Percentiles rank a stretch among this genome's conserved stretches.
phyloP scores from a whole-genome alignment of 2,329 filamentous ascomycete genomes.

The Arthrocladium fulminans region DNA sequence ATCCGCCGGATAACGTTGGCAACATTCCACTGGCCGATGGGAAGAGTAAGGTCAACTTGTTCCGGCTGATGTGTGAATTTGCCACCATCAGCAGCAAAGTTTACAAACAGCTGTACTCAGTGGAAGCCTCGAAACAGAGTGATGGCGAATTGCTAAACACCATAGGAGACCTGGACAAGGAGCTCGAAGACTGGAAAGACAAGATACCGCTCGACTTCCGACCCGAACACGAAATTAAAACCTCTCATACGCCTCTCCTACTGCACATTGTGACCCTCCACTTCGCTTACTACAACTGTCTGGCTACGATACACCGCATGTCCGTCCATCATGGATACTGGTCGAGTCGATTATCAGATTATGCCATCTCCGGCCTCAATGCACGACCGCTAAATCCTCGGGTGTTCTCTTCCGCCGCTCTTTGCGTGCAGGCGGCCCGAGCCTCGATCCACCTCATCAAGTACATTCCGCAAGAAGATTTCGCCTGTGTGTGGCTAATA shows the following conservation, averaged over 20 bases:
- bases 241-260: conserved; percentile 84
- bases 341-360: conserved; percentile 91
- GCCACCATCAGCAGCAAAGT: conserved; percentile 87
- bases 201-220: conserved; percentile 89
- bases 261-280: conserved; percentile 90
- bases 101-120: conserved; percentile 87
- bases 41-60: conserved; percentile 88
- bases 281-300: conserved; percentile 94
- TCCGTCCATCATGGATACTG: conserved; percentile 96
- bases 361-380: conserved; percentile 88
- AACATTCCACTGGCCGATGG: conserved; percentile 86
- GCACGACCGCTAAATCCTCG: conserved; percentile 82
- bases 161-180: conserved; percentile 84
- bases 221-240: conserved; percentile 94
- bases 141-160: conserved; percentile 90
- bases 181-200: conserved; percentile 94
- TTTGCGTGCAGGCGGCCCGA: conserved; percentile 86
- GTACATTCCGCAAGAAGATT: conserved; percentile 92
- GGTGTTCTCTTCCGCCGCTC: conserved; percentile 84
- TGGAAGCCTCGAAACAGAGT: conserved; percentile 81
- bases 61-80: conserved; percentile 86
- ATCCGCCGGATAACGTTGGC: conserved; percentile 85
- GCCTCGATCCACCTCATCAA: conserved; percentile 90
- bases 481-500: conserved; percentile 91
- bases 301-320: conserved; percentile 98